A percentile compares a stretch with the other conserved stretches of the same genome.
phyloP scores from a whole-genome alignment of 139 green algal genomes.

The Chlorella sorokiniana region DNA sequence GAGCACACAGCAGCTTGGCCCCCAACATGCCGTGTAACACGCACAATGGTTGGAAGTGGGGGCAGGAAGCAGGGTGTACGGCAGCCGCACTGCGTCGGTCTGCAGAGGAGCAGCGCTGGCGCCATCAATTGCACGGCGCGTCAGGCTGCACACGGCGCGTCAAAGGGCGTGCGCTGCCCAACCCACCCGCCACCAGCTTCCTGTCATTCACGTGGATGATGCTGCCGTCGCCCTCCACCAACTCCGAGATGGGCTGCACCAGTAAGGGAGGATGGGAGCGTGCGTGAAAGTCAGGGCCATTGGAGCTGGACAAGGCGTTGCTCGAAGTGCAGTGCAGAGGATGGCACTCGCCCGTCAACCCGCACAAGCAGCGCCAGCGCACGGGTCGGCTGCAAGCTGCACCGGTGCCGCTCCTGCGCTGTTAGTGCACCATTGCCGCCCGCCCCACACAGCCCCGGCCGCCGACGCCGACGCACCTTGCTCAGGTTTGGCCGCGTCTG shows the following conservation, averaged over 20 bases:
- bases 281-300: not conserved
- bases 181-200: conserved; percentile 61
- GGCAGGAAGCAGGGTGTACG: not conserved
- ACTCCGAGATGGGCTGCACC: conserved; percentile 42
- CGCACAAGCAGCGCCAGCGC: not conserved
- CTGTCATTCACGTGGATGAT: conserved; percentile 95
- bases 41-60: not conserved
- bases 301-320: not conserved
- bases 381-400: not conserved
- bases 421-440: not conserved
- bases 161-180: not conserved
- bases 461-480: conserved; percentile 25
- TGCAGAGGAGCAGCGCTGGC: too few relatives aligned
- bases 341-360: too few relatives aligned
- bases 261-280: not conserved
- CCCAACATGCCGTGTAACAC: too few relatives aligned
- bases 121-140: too few relatives aligned
- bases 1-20: too few relatives aligned
- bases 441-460: not conserved
- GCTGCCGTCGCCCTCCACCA: conserved; percentile 51
- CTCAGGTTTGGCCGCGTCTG: conserved; percentile 83
- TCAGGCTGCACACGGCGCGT: too few relatives aligned
- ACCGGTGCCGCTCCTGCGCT: not conserved
- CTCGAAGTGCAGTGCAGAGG: too few relatives aligned
- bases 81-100: too few relatives aligned